These are phyloP conservation scores for Laetiporus sulphureus DNA, from an alignment of 1,284 basidiomycete species.

Conservation along the genomic window DNA sequence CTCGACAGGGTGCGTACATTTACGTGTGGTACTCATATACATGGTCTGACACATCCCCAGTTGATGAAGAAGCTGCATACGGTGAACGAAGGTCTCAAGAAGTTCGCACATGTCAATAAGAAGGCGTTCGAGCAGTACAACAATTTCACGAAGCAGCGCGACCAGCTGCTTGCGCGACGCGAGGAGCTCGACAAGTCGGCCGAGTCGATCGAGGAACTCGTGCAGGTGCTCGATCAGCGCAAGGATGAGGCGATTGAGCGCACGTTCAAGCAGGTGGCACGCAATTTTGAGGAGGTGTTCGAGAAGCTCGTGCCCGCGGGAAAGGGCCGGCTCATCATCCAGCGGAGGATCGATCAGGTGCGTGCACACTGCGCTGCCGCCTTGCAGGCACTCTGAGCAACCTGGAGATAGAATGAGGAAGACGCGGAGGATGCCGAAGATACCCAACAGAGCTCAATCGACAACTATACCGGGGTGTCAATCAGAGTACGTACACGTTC, in stretches of 20 bases:
- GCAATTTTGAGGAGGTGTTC: slow-evolving; percentile 96
- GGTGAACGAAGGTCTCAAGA: slow-evolving; percentile 90
- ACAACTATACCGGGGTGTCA: slow-evolving; percentile 94
- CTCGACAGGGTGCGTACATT: slow-evolving; percentile 67
- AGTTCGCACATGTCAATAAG: slow-evolving; percentile 98
- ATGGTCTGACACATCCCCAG: slow-evolving; percentile 32
- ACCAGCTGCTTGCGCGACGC: slow-evolving; percentile 81
- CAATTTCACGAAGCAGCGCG: slow-evolving; percentile 96
- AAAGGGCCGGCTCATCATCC: slow-evolving; percentile 86
- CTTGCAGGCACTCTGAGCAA: neutral
- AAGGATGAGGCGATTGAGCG: slow-evolving; percentile 99
- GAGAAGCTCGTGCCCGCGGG: slow-evolving; percentile 96
- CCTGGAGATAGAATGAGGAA: slow-evolving; percentile 52
- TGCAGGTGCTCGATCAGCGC: slow-evolving; percentile 90
- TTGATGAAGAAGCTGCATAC: slow-evolving; percentile 87
- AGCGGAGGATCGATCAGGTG: slow-evolving; percentile 82
- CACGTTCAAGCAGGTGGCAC: slow-evolving; percentile 97
- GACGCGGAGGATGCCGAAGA: slow-evolving; percentile 62
- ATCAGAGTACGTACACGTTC: slow-evolving; percentile 55
- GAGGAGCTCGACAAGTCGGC: slow-evolving; percentile 90
- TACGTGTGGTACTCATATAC: slow-evolving; percentile 1
- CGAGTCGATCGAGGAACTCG: slow-evolving; percentile 88
- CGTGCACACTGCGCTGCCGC: slow-evolving; percentile 14
- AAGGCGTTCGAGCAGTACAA: slow-evolving; percentile 99
- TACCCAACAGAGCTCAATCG: slow-evolving; percentile 70